Conservation (phyloP, 108 stramenopile species). For the Cyclostephanos tholiformis region DNA sequence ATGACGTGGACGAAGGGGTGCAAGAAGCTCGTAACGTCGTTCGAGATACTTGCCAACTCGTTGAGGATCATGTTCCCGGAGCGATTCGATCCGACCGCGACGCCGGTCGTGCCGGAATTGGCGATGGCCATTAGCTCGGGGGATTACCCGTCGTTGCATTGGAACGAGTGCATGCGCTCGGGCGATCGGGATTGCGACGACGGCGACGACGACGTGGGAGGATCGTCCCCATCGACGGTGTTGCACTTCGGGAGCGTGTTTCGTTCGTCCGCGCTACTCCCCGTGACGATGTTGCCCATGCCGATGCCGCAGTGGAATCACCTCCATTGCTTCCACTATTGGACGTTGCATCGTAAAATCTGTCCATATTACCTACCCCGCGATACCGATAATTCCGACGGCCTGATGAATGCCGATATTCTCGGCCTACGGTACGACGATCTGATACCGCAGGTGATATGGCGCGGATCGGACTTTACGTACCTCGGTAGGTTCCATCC, state of each 20-base stretch:
- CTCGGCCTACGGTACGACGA: slow-evolving; percentile 8
- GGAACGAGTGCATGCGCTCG: slow-evolving; percentile 15
- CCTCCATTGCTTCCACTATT: slow-evolving; percentile 23
- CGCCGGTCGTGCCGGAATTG: background rate
- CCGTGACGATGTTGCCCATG: slow-evolving; percentile 34
- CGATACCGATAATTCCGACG: slow-evolving; percentile 6
- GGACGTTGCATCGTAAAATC: slow-evolving; percentile 9
- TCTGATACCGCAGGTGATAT: slow-evolving; percentile 37
- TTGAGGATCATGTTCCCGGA: slow-evolving; percentile 34
- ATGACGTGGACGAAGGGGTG: slow-evolving; percentile 38
- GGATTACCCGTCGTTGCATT: slow-evolving; percentile 27
- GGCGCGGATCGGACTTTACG: slow-evolving; percentile 33
- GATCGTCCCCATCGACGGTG: slow-evolving; percentile 19
- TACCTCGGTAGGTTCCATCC: slow-evolving; percentile 10
- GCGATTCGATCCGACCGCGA: slow-evolving; percentile 8
- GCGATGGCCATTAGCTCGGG: slow-evolving; percentile 16
- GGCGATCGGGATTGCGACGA: slow-evolving; percentile 1
- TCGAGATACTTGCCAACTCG: slow-evolving; percentile 19
- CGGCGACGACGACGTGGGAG: slow-evolving; percentile 1
- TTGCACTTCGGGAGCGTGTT: slow-evolving; percentile 35
- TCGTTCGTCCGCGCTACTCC: slow-evolving; percentile 11
- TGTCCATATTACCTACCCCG: slow-evolving; percentile 20
- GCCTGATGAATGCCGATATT: slow-evolving; percentile 24
- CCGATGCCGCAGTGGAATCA: slow-evolving; percentile 36
- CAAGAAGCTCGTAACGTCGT: slow-evolving; percentile 27